A percentile compares a stretch with the other conserved stretches of the same genome.
These are phyloP conservation scores for Populus nigra DNA, from an alignment of 345 rosid species.

Conservation along the genomic window DNA sequence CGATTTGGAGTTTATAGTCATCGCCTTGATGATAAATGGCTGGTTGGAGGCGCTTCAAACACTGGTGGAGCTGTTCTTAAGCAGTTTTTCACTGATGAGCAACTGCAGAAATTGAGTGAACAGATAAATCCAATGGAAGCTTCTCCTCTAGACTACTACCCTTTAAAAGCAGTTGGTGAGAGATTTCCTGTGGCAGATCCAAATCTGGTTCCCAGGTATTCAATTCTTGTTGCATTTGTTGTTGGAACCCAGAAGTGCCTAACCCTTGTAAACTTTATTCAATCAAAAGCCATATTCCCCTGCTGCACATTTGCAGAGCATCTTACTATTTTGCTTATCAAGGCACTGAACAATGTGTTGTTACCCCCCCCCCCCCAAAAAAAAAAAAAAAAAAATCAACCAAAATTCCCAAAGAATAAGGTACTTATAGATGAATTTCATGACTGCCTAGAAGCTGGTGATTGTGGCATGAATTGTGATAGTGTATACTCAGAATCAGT, in stretches of 20 bases:
- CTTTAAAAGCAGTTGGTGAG: conserved; percentile 66
- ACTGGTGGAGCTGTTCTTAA: conserved; percentile 95
- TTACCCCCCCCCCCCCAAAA: no score
- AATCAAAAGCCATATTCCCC: not conserved
- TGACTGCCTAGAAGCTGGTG: not conserved
- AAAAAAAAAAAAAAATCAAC: no score
- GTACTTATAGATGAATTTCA: no score
- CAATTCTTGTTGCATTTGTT: not conserved
- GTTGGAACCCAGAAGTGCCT: not conserved
- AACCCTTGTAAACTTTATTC: not conserved
- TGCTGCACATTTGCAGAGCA: not conserved
- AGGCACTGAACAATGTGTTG: no score
- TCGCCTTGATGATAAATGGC: conserved; percentile 93
- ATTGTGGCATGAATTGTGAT: not conserved
- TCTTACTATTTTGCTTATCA: not conserved
- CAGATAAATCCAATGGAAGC: conserved; percentile 59
- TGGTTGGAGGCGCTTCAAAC: conserved; percentile 97
- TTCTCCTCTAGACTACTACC: conserved; percentile 82
- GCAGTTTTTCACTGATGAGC: conserved; percentile 69
- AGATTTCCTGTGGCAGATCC: conserved; percentile 92
- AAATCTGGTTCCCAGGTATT: conserved; percentile 70
- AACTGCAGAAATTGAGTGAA: conserved; percentile 60
- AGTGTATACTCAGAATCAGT: not conserved
- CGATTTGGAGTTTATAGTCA: conserved; percentile 93
- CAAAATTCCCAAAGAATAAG: no score